Conservation (phyloP, 768 basidiomycete species). For the Mycena maculata region DNA sequence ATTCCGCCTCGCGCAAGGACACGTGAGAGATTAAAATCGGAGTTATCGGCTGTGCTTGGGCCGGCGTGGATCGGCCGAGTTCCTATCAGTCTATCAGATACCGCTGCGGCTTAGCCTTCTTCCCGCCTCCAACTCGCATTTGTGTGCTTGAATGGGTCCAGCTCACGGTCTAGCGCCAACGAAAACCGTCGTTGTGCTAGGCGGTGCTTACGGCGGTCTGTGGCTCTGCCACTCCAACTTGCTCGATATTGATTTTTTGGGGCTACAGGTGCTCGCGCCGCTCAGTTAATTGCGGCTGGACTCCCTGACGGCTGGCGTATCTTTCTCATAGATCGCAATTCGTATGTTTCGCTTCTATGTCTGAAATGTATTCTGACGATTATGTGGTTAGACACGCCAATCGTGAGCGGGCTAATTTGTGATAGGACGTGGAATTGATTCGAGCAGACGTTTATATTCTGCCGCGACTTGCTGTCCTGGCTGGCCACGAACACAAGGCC, state of each 20-base stretch:
- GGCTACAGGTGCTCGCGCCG: conserved; percentile 58
- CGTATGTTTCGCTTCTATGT: conserved; percentile 48
- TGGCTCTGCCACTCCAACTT: not conserved
- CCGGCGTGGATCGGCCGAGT: no score
- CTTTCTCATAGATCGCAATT: conserved; percentile 70
- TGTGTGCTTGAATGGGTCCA: not conserved
- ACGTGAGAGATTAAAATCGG: no score
- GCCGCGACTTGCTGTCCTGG: conserved; percentile 66
- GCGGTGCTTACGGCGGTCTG: conserved; percentile 67
- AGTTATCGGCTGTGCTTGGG: no score
- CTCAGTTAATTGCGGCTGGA: conserved; percentile 59
- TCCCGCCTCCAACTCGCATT: no score
- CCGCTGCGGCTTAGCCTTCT: no score
- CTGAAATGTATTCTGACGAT: not conserved
- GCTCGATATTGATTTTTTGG: not conserved
- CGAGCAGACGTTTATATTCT: conserved; percentile 65
- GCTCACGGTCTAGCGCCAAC: not conserved
- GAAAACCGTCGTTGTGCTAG: conserved; percentile 64
- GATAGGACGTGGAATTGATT: not conserved
- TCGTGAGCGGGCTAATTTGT: conserved; percentile 44
- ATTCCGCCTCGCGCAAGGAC: no score
- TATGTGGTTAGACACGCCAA: conserved; percentile 55
- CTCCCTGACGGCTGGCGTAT: conserved; percentile 66
- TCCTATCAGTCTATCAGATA: no score
- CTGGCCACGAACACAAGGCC: conserved; percentile 74